These are phyloP conservation scores for Sesbania bispinosa DNA, from an alignment of 306 rosid genomes.

Conservation along the genomic window DNA sequence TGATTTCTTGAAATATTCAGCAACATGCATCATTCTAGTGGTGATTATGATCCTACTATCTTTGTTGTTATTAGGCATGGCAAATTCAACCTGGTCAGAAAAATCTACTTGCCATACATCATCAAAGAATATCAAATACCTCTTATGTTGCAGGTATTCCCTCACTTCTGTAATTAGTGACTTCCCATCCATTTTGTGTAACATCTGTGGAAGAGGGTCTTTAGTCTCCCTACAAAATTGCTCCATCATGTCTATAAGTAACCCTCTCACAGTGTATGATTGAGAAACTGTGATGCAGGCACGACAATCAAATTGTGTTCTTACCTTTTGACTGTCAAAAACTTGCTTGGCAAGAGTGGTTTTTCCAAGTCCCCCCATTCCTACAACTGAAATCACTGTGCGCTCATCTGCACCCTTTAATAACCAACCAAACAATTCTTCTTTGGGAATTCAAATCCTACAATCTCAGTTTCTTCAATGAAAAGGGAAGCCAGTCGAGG, in stretches of 20 bases:
- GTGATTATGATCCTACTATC: too few relatives aligned
- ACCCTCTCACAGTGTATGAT: too few relatives aligned
- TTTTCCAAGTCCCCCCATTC: constrained; percentile 24
- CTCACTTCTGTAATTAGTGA: not conserved
- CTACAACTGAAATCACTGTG: not conserved
- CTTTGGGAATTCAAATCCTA: not conserved
- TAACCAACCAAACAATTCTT: not conserved
- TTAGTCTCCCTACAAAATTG: not conserved
- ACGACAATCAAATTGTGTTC: not conserved
- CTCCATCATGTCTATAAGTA: not conserved
- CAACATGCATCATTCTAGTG: not conserved
- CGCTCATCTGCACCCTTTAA: not conserved
- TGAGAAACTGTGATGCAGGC: too few relatives aligned
- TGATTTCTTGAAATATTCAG: not conserved
- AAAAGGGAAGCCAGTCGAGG: not conserved
- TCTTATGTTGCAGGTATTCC: too few relatives aligned
- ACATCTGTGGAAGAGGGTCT: not conserved
- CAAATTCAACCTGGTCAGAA: not conserved
- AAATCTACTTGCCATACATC: constrained; percentile 6
- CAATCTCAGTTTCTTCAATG: not conserved
- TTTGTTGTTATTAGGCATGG: not conserved
- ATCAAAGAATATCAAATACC: constrained; percentile 8
- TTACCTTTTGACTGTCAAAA: not conserved
- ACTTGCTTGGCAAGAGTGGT: constrained; percentile 13
- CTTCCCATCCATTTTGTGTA: not conserved